Evolutionary conservation across 768 basidiomycete species (phyloP), one percentile per base, ranked within the genome.

Genomic region (Mrakia frigida): DNA sequence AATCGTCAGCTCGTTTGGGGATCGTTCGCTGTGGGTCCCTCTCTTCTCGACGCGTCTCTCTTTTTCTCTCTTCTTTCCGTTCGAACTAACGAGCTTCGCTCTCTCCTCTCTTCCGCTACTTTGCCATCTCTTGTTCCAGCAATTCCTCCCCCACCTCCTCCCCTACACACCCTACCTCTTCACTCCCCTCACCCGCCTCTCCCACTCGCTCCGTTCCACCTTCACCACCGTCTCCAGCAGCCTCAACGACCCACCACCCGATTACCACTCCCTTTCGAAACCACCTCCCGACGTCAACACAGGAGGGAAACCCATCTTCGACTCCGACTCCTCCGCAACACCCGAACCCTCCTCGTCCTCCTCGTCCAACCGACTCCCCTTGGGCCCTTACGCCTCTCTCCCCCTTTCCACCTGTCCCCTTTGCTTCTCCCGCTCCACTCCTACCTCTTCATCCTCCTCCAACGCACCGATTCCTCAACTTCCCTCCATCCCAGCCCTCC

Each of bases 1-100:
- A 98, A 98, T 81, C 91, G 97, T 79, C 96, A 98, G 83, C 92
- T 99, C 88, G 97, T 99, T 74, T 99, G 97, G 97, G 93, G 95
- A 82, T 92, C 94, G 0, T 96, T 98, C 83, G 98, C 97, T 10
- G 96, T 96, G 81, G 74, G 92, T 84, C 21, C 25, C 13, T 11
- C 18, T 33, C 65, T 23, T 35, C 70, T 70, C 52, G n/a, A 35
- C 56, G 23, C 53, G 53, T 65, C 43, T 3, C 25, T 53, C 59
- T 65, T 28, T 7, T 16, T 35, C n/a, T 13, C 43, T 74, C 31
- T 46, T 60, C 33, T 14, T 16, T n/a, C n/a, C n/a, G n/a, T n/a
- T n/a, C n/a, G n/a, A n/a, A n/a, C n/a, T n/a, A n/a, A n/a, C n/a
- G n/a, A n/a, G n/a, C n/a, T n/a, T 33, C 21, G 69, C 28, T 50